These are phyloP conservation scores for Roridomyces roridus DNA, from an alignment of 768 basidiomycete genomes.

Conservation along the genomic window DNA sequence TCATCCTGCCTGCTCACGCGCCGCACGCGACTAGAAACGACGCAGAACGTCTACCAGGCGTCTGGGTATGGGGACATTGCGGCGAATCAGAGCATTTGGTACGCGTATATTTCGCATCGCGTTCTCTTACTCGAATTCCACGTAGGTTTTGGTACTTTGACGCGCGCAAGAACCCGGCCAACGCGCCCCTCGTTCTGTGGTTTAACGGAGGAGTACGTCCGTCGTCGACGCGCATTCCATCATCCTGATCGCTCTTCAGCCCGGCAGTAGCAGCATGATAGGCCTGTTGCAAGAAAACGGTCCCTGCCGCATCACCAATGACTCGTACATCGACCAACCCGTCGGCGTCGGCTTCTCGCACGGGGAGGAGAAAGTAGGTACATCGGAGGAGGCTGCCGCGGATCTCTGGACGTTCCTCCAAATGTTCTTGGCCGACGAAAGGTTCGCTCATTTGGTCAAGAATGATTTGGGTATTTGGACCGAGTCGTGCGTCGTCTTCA, in stretches of 20 bases:
- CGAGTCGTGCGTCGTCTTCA: conserved; percentile 50
- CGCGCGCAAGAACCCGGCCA: conserved; percentile 61
- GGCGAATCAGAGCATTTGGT: conserved; percentile 23
- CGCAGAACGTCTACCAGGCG: conserved; percentile 22
- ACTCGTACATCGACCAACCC: conserved; percentile 73
- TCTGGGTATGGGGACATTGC: conserved; percentile 30
- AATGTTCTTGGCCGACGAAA: conserved; percentile 61
- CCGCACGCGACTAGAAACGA: too few species aligned
- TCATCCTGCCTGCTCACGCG: too few species aligned
- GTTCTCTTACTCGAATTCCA: neutral
- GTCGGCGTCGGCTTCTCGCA: conserved; percentile 71
- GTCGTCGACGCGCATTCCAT: conserved; percentile 66
- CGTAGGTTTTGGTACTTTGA: conserved; percentile 74
- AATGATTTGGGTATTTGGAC: conserved; percentile 67
- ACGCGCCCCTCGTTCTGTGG: too few species aligned
- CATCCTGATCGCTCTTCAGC: conserved; percentile 33
- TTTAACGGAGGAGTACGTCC: too few species aligned
- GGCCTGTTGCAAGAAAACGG: conserved; percentile 81
- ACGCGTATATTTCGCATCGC: neutral
- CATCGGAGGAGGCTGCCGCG: conserved; percentile 57
- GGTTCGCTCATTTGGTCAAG: conserved; percentile 53
- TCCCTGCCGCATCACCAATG: conserved; percentile 63
- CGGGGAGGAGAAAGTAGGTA: conserved; percentile 54
- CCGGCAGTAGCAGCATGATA: conserved; percentile 62
- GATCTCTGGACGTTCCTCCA: conserved; percentile 71